Percentiles rank a stretch among this genome's conserved stretches.
Evolutionary conservation across 2,329 filamentous ascomycete genomes (phyloP).

Genomic region (Exophiala xenobiotica): DNA sequence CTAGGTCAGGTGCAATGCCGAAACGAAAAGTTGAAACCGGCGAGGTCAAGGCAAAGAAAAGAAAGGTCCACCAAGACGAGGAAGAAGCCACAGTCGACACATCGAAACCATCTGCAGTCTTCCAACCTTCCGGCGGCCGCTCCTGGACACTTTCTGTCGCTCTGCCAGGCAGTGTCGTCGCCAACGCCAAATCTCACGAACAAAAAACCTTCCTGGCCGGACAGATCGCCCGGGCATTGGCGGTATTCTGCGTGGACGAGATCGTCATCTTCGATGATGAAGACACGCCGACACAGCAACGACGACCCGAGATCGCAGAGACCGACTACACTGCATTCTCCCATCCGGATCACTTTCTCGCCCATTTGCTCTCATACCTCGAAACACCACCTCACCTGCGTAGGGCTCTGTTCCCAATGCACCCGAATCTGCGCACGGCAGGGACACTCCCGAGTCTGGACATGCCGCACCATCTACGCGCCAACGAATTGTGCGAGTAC

Average conservation of each 20-base stretch:
- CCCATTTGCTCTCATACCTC: slow-evolving; percentile 75
- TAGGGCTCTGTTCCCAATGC: slow-evolving; percentile 71
- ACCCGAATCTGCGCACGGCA: slow-evolving; percentile 72
- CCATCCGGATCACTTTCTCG: slow-evolving; percentile 76
- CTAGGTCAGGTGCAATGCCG: too few species aligned
- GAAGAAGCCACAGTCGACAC: slow-evolving; percentile 47
- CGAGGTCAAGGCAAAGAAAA: slow-evolving; percentile 10
- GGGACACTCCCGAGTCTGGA: slow-evolving; percentile 75
- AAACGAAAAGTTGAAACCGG: slow-evolving; percentile 19
- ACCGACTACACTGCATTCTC: slow-evolving; percentile 63
- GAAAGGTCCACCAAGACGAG: neutral
- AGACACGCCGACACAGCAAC: slow-evolving; percentile 33
- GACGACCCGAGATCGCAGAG: slow-evolving; percentile 38
- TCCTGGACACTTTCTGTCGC: slow-evolving; percentile 75
- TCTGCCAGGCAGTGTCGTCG: slow-evolving; percentile 72
- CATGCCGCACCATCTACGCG: slow-evolving; percentile 78
- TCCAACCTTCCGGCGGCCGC: slow-evolving; percentile 63
- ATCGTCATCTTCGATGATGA: slow-evolving; percentile 77
- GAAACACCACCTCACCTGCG: slow-evolving; percentile 83
- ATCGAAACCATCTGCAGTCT: slow-evolving; percentile 68
- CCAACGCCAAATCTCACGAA: slow-evolving; percentile 69
- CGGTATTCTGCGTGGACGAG: slow-evolving; percentile 83
- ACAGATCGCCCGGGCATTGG: slow-evolving; percentile 75
- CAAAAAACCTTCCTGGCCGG: slow-evolving; percentile 72
- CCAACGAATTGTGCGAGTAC: slow-evolving; percentile 75